Base-by-base conservation (phyloP, 352 stramenopile species). In the Pilasporangium apinafurcum region DNA sequence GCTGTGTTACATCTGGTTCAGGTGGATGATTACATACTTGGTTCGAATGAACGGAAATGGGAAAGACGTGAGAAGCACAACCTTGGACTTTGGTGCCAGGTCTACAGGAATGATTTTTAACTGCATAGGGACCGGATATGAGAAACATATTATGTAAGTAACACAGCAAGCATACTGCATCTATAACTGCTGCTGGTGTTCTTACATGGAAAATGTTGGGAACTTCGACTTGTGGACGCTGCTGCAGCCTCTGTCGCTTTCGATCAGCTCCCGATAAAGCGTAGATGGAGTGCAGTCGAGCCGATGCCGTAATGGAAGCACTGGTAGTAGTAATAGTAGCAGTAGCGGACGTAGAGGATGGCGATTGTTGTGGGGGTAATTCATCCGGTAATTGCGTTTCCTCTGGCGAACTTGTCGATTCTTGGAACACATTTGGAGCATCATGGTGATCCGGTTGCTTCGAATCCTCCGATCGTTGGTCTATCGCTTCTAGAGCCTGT, bases 41-140 rank as follows among this genome's bases (percentile, higher is more conserved):
- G 54, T 47, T 22, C 70, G 70, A 8, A 64, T 44, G 48, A 91
- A 91, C 22, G 75, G 72, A 41, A 84, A 70, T n/a, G 62, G 62
- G 18, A 82, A 82, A 1, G 65, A 59, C 16, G 73, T 86, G 28
- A 83, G 59, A 28, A 91, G 62, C 14, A 77, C 63, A 13, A 65
- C 25, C 33, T 83, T 84, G 6, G 51, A 51, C 48, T 87, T 88
- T 5, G 68, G 75, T 12, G 73, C 59, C 21, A 82, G 22, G 28
- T 91, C 78, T n/a, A 82, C 14, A 1, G 78, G 75, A 12, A 91
- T 33, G 7, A 45, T 31, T 17, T 61, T 44, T 36, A 72, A 46
- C 73, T 86, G 21, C 5, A 21, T 10, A 33, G 21, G 3, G 30
- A 18, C 21, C 10, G 18, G 28, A 40, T 24, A 13, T 49, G 27